A percentile compares a stretch with the other conserved stretches of the same genome.
phyloP scores from a whole-genome alignment of 345 rosid genomes.

The Populus deltoides region DNA sequence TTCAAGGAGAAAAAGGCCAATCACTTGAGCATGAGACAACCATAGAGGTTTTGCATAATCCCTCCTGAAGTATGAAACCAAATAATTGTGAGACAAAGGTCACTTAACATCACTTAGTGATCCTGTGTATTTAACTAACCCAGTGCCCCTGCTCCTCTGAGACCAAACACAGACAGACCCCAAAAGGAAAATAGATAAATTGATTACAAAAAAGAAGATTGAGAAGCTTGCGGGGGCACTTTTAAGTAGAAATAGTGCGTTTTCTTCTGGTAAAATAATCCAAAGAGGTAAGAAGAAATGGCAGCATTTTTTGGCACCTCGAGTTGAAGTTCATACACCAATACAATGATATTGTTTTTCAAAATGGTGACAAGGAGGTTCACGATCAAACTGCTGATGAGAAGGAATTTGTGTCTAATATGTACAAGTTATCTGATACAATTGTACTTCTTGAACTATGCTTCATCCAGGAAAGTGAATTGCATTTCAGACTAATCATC shows the following conservation, averaged over 20 bases:
- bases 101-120: neutral
- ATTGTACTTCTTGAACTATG: neutral
- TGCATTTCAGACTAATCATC: neutral
- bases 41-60: neutral
- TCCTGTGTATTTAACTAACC: neutral
- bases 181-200: neutral
- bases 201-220: neutral
- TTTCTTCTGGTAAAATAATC: neutral
- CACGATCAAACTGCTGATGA: no score
- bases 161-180: neutral
- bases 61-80: neutral
- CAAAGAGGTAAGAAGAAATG: neutral
- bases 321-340: no score
- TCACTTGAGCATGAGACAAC: neutral
- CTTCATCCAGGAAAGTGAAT: neutral
- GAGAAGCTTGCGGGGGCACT: neutral
- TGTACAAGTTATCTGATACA: neutral
- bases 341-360: no score
- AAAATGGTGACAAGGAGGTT: no score
- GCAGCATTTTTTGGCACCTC: no score
- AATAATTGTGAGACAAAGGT: neutral
- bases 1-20: neutral
- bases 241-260: no score
- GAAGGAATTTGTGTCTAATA: neutral
- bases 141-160: neutral